These are phyloP conservation scores for Coprinopsis sp. DNA, from an alignment of 768 basidiomycete genomes.

Conservation along the genomic window DNA sequence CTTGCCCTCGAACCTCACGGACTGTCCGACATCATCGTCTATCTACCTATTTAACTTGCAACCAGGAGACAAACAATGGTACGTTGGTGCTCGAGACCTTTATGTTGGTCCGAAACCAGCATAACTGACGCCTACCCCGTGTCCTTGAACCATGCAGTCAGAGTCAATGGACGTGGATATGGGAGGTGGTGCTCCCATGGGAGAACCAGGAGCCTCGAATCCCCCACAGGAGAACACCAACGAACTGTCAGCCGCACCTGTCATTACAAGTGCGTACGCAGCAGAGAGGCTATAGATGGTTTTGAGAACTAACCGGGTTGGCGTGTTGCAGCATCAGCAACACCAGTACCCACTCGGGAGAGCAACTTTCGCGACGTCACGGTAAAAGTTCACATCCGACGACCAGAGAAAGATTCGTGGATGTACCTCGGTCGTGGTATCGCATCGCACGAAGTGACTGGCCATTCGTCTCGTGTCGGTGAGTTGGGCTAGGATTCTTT, in stretches of 20 bases:
- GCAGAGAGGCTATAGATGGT: too few species aligned
- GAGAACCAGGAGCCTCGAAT: not conserved
- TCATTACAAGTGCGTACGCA: not conserved
- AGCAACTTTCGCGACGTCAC: slow-evolving; percentile 72
- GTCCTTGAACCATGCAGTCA: slow-evolving; percentile 4
- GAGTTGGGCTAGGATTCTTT: slow-evolving; percentile 26
- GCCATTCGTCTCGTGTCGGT: slow-evolving; percentile 82
- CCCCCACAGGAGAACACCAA: not conserved
- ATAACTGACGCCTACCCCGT: slow-evolving; percentile 4
- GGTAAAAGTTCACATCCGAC: slow-evolving; percentile 80
- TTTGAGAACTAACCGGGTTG: too few species aligned
- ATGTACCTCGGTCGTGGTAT: slow-evolving; percentile 74
- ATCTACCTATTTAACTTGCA: too few species aligned
- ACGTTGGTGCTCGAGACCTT: too few species aligned
- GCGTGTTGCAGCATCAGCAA: too few species aligned
- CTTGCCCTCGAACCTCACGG: too few species aligned
- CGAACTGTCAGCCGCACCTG: not conserved
- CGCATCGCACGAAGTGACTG: slow-evolving; percentile 68
- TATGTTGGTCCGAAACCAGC: not conserved
- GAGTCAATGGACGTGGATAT: slow-evolving; percentile 12
- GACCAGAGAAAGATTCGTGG: slow-evolving; percentile 78
- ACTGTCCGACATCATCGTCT: too few species aligned
- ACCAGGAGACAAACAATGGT: too few species aligned
- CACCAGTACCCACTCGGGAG: slow-evolving; percentile 29
- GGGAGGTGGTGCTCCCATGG: slow-evolving; percentile 1